Evolutionary conservation across 2,329 filamentous ascomycete species (phyloP).

Genomic region (Talaromyces funiculosus): DNA sequence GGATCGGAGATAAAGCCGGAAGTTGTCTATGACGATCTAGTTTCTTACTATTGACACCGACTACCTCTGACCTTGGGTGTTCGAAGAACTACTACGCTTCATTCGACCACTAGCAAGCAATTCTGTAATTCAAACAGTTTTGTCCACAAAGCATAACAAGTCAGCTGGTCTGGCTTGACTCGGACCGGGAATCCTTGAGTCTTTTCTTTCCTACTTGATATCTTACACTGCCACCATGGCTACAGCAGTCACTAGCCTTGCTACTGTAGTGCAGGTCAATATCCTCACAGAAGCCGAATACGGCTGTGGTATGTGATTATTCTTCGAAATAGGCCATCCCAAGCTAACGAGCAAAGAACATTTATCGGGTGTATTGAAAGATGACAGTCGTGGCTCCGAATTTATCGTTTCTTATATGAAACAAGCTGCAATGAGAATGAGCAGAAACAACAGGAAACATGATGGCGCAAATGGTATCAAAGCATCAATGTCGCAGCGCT

Average conservation of each 20-base stretch:
- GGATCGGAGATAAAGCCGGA: neutral
- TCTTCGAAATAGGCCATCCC: neutral
- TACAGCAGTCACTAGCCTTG: slow-evolving; percentile 18
- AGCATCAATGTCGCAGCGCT: slow-evolving; percentile 1
- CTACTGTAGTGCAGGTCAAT: slow-evolving; percentile 29
- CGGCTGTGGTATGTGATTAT: slow-evolving; percentile 34
- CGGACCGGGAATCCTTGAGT: neutral
- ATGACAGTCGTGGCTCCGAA: slow-evolving; percentile 14
- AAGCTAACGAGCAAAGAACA: slow-evolving; percentile 31
- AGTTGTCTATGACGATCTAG: neutral
- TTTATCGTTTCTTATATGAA: slow-evolving; percentile 13
- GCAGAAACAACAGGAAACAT: neutral
- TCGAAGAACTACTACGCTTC: neutral
- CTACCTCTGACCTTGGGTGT: neutral
- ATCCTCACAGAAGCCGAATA: slow-evolving; percentile 35
- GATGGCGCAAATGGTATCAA: slow-evolving; percentile 10
- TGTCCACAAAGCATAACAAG: neutral
- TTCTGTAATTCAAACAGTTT: neutral
- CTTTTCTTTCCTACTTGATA: neutral
- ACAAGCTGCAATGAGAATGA: slow-evolving; percentile 7
- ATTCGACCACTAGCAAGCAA: neutral
- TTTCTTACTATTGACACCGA: neutral
- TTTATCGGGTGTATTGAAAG: slow-evolving; percentile 30
- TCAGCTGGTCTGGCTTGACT: slow-evolving; percentile 9
- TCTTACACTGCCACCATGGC: slow-evolving; percentile 4